A percentile compares a stretch with the other conserved stretches of the same genome.
Conservation (phyloP, 2,329 filamentous ascomycete genomes). For the Coniochaeta pulveracea region DNA sequence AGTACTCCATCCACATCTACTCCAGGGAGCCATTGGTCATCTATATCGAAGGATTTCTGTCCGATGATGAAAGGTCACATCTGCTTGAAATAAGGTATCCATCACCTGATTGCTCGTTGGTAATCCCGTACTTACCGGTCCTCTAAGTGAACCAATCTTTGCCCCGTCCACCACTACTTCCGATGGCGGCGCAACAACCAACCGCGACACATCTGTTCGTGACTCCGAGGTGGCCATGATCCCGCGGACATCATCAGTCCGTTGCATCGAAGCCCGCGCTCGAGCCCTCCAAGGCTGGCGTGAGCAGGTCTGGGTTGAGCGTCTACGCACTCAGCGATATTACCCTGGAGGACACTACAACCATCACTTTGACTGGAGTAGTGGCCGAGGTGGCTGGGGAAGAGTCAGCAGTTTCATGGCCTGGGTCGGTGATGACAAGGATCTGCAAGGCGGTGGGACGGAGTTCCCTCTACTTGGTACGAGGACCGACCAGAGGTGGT, state of each 20-base stretch:
- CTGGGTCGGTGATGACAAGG: conserved; percentile 30
- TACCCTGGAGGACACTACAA: conserved; percentile 33
- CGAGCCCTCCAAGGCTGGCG: conserved; percentile 39
- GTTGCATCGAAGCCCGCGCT: conserved; percentile 35
- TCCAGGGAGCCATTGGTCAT: conserved; percentile 39
- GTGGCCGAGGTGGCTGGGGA: conserved; percentile 29
- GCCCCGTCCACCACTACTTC: conserved; percentile 37
- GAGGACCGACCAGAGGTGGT: conserved; percentile 27
- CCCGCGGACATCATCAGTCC: conserved; percentile 29
- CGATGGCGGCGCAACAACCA: conserved; percentile 27
- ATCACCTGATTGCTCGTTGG: no score
- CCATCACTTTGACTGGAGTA: conserved; percentile 44
- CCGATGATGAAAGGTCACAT: conserved; percentile 29
- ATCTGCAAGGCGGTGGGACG: conserved; percentile 35
- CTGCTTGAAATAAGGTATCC: conserved; percentile 39
- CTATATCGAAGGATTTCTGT: conserved; percentile 41
- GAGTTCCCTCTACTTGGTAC: conserved; percentile 34
- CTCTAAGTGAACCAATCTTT: conserved; percentile 35
- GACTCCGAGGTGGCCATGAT: conserved; percentile 41
- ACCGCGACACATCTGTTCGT: conserved; percentile 30
- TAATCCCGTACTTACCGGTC: no score
- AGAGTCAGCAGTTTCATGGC: conserved; percentile 43
- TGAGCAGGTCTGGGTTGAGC: conserved; percentile 39
- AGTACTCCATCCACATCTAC: conserved; percentile 34
- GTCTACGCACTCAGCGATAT: conserved; percentile 40